phyloP scores from a whole-genome alignment of 1,139 yeast species.

The Geotrichum klebahnii region DNA sequence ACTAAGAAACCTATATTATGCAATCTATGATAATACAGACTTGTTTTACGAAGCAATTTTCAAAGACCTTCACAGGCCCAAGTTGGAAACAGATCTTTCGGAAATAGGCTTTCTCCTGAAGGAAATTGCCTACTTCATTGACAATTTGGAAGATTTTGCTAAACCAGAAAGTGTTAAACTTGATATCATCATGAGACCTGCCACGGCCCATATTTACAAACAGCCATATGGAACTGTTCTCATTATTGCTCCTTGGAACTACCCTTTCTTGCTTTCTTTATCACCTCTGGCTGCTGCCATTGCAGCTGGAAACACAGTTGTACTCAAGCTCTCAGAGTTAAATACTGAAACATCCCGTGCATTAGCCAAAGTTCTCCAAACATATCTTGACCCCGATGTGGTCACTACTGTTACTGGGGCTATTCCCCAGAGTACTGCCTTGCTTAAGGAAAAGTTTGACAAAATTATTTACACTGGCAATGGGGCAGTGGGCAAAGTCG shows the following conservation, averaged over 20 bases:
- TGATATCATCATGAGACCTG: constrained; percentile 47
- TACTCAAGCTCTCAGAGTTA: constrained; percentile 74
- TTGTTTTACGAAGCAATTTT: constrained; percentile 55
- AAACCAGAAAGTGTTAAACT: constrained; percentile 50
- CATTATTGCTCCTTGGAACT: constrained; percentile 81
- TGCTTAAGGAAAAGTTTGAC: constrained; percentile 67
- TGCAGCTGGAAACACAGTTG: constrained; percentile 82
- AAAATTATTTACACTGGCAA: constrained; percentile 87
- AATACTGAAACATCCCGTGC: constrained; percentile 60
- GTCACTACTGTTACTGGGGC: constrained; percentile 71
- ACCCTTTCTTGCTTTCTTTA: constrained; percentile 64
- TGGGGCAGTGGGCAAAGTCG: constrained; percentile 66
- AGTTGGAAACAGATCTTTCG: constrained; percentile 55
- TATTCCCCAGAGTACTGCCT: constrained; percentile 60
- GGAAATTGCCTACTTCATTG: constrained; percentile 60
- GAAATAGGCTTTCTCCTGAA: constrained; percentile 53
- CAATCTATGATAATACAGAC: constrained; percentile 57
- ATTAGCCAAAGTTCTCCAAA: constrained; percentile 52
- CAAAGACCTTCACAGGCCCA: constrained; percentile 63
- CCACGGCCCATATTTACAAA: constrained; percentile 53
- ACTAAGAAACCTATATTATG: constrained; percentile 65
- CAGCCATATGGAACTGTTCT: constrained; percentile 75
- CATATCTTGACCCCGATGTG: constrained; percentile 52
- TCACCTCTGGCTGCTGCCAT: constrained; percentile 75
- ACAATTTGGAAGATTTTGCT: constrained; percentile 58